Base-by-base conservation (phyloP, 208 protist species). In the Herpetomonas samuelpessoai region DNA sequence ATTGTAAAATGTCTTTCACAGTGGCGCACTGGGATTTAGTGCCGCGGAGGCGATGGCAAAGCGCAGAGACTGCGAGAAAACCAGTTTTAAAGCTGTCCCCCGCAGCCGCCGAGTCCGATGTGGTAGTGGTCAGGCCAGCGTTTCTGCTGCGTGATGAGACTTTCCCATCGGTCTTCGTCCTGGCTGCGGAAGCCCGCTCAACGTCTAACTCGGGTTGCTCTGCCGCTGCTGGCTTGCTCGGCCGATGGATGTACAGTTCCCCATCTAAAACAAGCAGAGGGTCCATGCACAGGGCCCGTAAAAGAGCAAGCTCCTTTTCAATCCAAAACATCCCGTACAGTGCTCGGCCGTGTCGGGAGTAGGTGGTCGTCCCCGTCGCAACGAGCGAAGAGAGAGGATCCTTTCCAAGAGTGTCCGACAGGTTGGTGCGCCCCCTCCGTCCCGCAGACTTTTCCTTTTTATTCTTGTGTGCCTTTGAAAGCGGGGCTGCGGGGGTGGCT, bases 241-340 rank as follows among this genome's bases (percentile, higher is more conserved):
- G 60, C 14, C 61, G 67, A 59, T 95, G 89, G 28, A 93, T 71
- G 73, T 95, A 95, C n/a, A 95, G 67, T 58, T 95, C 85, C 3
- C 86, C 89, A 50, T 95, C 89, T 9, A 95, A 61, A 18, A 81
- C 72, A 29, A 95, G 72, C 1, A 57, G 48, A 14, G 79, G 53
- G 50, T 95, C 89, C n/a, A 78, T 74, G 27, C 72, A 84, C 0
- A 95, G 58, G 22, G 71, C 73, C 0, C 86, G 74, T 59, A 95
- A 60, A 16, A 95, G 62, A 35, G 59, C 55, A 29, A 95, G 73
- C 68, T 95, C 89, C 41, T 88, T 59, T 59, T 95, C 89, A 52
- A 95, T 80, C 86, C 89, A 95, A 47, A 79, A 83, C 49, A 92
- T 65, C 19, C 85, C 85, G 69, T 81, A 71, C 56, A 95, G 71